A percentile compares a stretch with the other conserved stretches of the same genome.
These are phyloP conservation scores for Adansonia madagascariensis DNA, from an alignment of 441 rosid genomes.

Conservation along the genomic window DNA sequence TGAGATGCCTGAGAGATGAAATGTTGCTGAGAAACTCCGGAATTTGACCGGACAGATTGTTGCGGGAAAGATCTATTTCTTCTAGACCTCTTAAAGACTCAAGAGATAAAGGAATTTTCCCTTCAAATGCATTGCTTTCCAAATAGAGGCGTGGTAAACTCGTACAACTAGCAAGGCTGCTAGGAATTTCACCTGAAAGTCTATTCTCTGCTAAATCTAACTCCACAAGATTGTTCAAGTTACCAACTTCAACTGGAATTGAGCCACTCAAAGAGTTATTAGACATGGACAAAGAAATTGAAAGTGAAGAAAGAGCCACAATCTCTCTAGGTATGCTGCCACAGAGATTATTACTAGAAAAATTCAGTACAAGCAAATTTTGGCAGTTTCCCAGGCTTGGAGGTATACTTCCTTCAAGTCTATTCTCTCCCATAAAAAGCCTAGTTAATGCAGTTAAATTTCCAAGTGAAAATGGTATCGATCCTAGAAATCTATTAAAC, in stretches of 20 bases:
- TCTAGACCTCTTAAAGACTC: constrained; percentile 38
- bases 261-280: constrained; percentile 39
- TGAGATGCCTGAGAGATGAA: constrained; percentile 32
- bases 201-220: constrained; percentile 45
- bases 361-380: constrained; percentile 32
- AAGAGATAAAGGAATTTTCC: constrained; percentile 48
- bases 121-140: constrained; percentile 38
- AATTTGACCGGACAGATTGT: constrained; percentile 46
- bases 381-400: constrained; percentile 43
- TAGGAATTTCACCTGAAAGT: constrained; percentile 46
- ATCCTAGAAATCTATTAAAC: constrained; percentile 42
- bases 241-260: constrained; percentile 40
- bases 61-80: constrained; percentile 47
- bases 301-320: constrained; percentile 41
- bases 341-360: constrained; percentile 39
- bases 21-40: constrained; percentile 43
- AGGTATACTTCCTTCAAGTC: constrained; percentile 50
- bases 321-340: constrained; percentile 44
- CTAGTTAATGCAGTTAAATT: constrained; percentile 42
- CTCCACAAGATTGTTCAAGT: constrained; percentile 32
- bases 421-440: constrained; percentile 44
- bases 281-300: constrained; percentile 44
- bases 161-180: constrained; percentile 35
- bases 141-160: constrained; percentile 41
- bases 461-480: constrained; percentile 47